Base-by-base conservation (phyloP, 768 basidiomycete species). In the Mrakia frigida region DNA sequence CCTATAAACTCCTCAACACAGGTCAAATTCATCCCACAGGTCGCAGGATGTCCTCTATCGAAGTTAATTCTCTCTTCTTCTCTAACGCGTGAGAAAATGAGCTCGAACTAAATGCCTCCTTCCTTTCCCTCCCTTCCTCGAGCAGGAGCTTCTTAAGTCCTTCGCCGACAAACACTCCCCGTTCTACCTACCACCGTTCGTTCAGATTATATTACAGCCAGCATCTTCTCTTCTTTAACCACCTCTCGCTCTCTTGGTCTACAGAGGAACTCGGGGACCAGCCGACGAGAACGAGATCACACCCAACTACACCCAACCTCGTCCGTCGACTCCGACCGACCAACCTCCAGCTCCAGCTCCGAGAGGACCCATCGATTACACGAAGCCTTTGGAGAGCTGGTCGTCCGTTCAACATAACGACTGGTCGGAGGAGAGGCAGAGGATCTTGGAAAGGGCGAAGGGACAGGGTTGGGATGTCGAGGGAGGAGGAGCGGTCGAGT, bases 111-210 rank as follows among this genome's bases (percentile, higher is more conserved):
- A 21, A 63, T 7, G 5, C 37, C 39, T 41, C 35, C 18, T 39
- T 28, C 71, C 61, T 46, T 33, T 74, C 73, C 46, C 37, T 50
- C 72, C 3, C 39, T 14, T n/a, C 10, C 25, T 41, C 46, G 46
- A 50, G 46, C 67, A 77, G 76, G 76, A 71, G 39, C 70, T 77
- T 1, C 72, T 77, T 39, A 73, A 73, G 37, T 43, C 65, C 41
- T 77, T 77, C 28, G 33, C 28, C 1, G 63, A 73, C 50, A 61
- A 70, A 16, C 70, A 71, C 70, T 77, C 76, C 3, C 76, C 76
- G 14, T 73, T 77, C 71, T 71, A 77, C 52, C 71, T 77, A 7
- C 76, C 76, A 18, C 76, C 76, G 25, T 68, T 39, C n/a, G 74
- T 60, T 7, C 52, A 2, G 39, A 7, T 33, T 31, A 1, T 25